Evolutionary conservation across 2,329 filamentous ascomycete genomes (phyloP).

Genomic region (Neonectria ditissima): DNA sequence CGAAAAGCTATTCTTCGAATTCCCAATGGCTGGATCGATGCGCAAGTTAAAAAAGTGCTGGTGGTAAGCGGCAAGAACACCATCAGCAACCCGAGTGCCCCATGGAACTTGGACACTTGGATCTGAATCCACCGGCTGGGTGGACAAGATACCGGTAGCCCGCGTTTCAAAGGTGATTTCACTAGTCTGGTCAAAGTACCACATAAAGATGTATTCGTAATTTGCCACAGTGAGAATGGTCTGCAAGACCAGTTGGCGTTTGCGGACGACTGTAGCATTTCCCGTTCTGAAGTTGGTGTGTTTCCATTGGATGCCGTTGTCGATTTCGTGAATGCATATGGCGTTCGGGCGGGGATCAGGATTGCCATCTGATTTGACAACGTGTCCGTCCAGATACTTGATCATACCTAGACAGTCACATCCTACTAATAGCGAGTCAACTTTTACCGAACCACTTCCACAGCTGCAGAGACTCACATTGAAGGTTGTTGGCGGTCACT

Average conservation of each 20-base stretch:
- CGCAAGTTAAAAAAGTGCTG: conserved; percentile 76
- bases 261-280: conserved; percentile 65
- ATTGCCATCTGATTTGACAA: neutral
- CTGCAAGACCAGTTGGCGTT: conserved; percentile 69
- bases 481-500: conserved; percentile 73
- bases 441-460: no score
- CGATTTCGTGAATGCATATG: conserved; percentile 52
- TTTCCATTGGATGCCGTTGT: conserved; percentile 70
- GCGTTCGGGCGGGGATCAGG: conserved; percentile 48
- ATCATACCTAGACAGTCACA: conserved; percentile 70
- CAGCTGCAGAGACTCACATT: conserved; percentile 32
- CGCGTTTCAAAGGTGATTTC: conserved; percentile 71
- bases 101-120: no score
- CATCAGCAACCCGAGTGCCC: conserved; percentile 40
- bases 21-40: conserved; percentile 74
- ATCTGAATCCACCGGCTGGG: conserved; percentile 54
- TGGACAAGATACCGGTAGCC: conserved; percentile 74
- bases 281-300: conserved; percentile 70
- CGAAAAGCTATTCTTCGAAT: conserved; percentile 61
- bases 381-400: conserved; percentile 50
- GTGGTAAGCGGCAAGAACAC: conserved; percentile 73
- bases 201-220: conserved; percentile 69
- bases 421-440: conserved; percentile 54
- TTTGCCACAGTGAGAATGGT: conserved; percentile 73
- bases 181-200: conserved; percentile 70